Evolutionary conservation across 1,139 yeast genomes (phyloP), one percentile per base, ranked within the genome.

Genomic region (Yamadazyma diddensiae): DNA sequence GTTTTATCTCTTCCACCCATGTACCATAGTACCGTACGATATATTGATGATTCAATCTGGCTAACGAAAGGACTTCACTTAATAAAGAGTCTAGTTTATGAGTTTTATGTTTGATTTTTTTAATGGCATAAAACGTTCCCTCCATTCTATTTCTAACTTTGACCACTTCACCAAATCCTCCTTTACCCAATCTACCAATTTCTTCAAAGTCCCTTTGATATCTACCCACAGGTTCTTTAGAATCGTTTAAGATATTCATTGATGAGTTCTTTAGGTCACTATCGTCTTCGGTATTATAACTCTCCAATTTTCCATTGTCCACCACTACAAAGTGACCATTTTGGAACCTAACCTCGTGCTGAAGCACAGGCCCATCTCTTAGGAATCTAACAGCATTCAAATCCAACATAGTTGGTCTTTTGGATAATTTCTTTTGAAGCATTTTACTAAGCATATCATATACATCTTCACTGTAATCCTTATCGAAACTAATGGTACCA

Each of bases 151-250:
- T 90, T 40, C 98, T 70, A 0, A 94, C 98, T 50, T 90, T 90
- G 12, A 92, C 96, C 9, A 94, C 99, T 53, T 90, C 96, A 6
- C 98, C 99, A 62, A 83, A 94, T 0, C 95, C 98, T 21, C 99
- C 99, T 48, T 82, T 79, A 2, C 99, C 98, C n/a, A 94, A 60
- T 15, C 79, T 75, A 0, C 94, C 94, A 28, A 88, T 83, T 53
- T 92, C 98, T 56, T 92, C 98, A 56, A 94, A 94, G 53, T 94
- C 98, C 37, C 74, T 51, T 30, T 59, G 67, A 35, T 68, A 69
- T 29, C 75, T 38, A 2, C 69, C 68, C 26, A 57, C 44, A 5
- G 43, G 45, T 7, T 28, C 36, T 18, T 39, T 43, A 10, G 28
- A 5, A 3, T 29, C 33, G 4, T n/a, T 9, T 2, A 16, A 23